Evolutionary conservation across 75 land plant species (phyloP).

Genomic region (Pinus taeda): DNA sequence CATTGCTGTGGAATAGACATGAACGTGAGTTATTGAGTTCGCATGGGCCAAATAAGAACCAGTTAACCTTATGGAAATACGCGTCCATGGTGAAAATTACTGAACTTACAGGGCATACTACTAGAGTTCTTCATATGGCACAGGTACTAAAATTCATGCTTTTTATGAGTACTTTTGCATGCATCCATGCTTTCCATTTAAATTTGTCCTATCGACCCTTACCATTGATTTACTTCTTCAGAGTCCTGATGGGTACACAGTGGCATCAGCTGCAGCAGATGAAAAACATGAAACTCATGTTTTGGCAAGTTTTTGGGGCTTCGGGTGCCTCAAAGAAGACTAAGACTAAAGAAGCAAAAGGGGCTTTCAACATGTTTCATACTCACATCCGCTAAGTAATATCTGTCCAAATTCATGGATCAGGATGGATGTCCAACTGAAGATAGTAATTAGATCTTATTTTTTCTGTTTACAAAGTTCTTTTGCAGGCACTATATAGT

Average conservation of each 20-base stretch:
- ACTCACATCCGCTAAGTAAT: too few species aligned
- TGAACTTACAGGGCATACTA: conserved; percentile 76
- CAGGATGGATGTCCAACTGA: too few species aligned
- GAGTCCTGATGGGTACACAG: conserved; percentile 82
- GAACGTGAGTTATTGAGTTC: conserved; percentile 84
- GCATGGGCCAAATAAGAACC: conserved; percentile 80
- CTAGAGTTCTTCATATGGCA: conserved; percentile 68
- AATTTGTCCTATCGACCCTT: too few species aligned
- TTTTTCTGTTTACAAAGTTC: too few species aligned
- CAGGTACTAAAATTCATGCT: conserved; percentile 18
- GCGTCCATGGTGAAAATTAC: conserved; percentile 81
- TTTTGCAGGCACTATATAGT: too few species aligned
- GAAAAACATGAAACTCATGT: conserved; percentile 67
- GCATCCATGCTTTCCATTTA: too few species aligned
- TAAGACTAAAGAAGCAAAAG: neutral
- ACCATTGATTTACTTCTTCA: neutral
- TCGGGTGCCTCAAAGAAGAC: neutral
- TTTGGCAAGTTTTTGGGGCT: conserved; percentile 69
- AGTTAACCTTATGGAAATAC: conserved; percentile 85
- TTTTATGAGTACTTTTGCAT: too few species aligned
- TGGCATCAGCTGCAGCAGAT: conserved; percentile 67
- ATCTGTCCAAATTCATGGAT: too few species aligned
- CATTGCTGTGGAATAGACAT: conserved; percentile 81
- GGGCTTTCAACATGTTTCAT: too few species aligned
- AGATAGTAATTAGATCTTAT: too few species aligned